Evolutionary conservation across 2,329 filamentous ascomycete species (phyloP).

Genomic region (Tympanopsis confertula): DNA sequence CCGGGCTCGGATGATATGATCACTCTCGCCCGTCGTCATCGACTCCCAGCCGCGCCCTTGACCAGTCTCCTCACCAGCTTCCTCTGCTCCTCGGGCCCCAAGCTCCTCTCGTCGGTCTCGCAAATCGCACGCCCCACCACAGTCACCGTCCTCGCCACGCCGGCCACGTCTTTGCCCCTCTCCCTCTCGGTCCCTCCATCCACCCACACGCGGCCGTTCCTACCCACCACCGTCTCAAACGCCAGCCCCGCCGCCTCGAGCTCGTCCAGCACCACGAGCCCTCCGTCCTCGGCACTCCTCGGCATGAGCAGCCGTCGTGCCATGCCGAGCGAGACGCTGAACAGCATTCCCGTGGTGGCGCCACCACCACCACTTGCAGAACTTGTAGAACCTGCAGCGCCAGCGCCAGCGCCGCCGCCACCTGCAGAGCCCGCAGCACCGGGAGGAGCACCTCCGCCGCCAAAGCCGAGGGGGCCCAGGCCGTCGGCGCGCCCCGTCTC

Average conservation of each 20-base stretch:
- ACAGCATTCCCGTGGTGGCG: constrained; percentile 94
- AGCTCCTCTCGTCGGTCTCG: constrained; percentile 60
- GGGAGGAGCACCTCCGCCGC: too few species aligned
- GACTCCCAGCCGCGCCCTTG: constrained; percentile 37
- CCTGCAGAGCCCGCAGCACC: too few species aligned
- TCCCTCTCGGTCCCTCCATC: constrained; percentile 67
- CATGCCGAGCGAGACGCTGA: constrained; percentile 67
- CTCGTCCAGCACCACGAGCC: constrained; percentile 66
- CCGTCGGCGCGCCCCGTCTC: constrained; percentile 82
- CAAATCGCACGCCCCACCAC: constrained; percentile 68
- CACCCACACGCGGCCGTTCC: constrained; percentile 89
- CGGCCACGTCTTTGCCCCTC: too few species aligned
- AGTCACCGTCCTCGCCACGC: constrained; percentile 61
- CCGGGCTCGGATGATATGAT: constrained; percentile 3
- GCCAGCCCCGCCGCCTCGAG: constrained; percentile 64
- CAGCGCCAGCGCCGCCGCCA: too few species aligned
- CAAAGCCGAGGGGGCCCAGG: constrained; percentile 70
- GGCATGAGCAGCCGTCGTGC: constrained; percentile 66
- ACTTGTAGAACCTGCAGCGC: too few species aligned
- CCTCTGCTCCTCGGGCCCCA: constrained; percentile 56
- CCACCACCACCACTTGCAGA: too few species aligned
- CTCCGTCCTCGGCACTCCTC: constrained; percentile 47
- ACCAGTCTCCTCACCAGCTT: constrained; percentile 57
- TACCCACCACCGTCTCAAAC: constrained; percentile 87
- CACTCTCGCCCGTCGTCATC: neutral